Conservation (phyloP, 306 rosid genomes). For the Senna siamea region DNA sequence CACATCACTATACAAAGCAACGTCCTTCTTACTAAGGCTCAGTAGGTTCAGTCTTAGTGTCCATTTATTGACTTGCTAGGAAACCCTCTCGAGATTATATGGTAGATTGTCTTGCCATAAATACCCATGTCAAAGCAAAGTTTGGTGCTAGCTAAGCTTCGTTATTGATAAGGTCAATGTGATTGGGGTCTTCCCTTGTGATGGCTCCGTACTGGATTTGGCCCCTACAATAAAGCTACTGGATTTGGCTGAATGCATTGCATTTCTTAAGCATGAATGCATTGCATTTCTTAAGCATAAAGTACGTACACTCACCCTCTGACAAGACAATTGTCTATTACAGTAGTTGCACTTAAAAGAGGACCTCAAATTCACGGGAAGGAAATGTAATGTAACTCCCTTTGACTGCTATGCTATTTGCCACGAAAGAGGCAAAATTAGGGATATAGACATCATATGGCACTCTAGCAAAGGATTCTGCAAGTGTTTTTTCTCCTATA, state of each 20-base stretch:
- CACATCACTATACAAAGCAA: constrained; percentile 1
- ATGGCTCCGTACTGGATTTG: constrained; percentile 30
- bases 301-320: neutral
- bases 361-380: neutral
- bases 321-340: neutral
- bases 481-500: neutral
- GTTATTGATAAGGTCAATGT: neutral
- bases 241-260: constrained; percentile 30
- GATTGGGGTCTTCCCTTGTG: neutral
- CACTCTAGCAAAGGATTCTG: neutral
- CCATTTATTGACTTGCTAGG: too few species aligned
- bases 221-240: constrained; percentile 5
- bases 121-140: neutral
- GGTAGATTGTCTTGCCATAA: neutral
- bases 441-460: neutral
- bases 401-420: neutral
- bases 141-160: neutral
- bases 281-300: constrained; percentile 25
- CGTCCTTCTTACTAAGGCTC: too few species aligned
- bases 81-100: neutral
- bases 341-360: neutral
- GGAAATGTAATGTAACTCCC: neutral
- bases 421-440: neutral
- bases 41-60: too few species aligned
- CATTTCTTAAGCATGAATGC: constrained; percentile 31